Conservation (phyloP, 2,329 filamentous ascomycete genomes). For the Coniochaeta hoffmannii region DNA sequence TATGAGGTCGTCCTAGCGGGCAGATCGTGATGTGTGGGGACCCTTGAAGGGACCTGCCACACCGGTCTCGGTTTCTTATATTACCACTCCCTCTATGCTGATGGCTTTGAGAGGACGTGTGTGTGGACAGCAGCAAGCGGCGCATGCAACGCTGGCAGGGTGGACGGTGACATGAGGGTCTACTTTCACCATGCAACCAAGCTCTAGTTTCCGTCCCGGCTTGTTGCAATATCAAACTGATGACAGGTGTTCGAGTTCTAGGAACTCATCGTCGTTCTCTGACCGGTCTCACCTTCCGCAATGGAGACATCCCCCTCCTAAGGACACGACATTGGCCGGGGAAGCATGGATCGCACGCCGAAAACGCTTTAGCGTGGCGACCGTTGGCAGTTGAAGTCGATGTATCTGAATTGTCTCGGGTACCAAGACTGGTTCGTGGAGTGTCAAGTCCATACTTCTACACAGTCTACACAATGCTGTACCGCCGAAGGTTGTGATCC, state of each 20-base stretch:
- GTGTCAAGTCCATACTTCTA: background rate
- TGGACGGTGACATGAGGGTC: background rate
- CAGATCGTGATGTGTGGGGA: slow-evolving; percentile 1
- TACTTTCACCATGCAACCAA: background rate
- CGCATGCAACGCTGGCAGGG: background rate
- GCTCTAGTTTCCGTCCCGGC: background rate
- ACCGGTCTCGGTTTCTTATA: background rate
- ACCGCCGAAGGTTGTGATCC: background rate
- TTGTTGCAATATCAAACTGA: background rate
- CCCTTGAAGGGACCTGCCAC: slow-evolving; percentile 1
- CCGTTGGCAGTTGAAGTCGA: background rate
- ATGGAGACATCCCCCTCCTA: no score
- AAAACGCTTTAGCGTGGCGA: background rate
- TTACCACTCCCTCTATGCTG: background rate
- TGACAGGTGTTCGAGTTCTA: no score
- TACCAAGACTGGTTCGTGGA: background rate
- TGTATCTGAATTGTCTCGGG: background rate
- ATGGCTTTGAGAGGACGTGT: background rate
- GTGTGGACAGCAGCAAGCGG: background rate
- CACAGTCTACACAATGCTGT: background rate
- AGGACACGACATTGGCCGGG: no score
- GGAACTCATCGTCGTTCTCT: background rate
- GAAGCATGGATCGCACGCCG: no score
- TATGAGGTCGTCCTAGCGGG: background rate
- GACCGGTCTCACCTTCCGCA: no score